Evolutionary conservation across 2,329 filamentous ascomycete genomes (phyloP), one percentile per base, ranked within the genome.

Genomic region (Colletotrichum sp.): DNA sequence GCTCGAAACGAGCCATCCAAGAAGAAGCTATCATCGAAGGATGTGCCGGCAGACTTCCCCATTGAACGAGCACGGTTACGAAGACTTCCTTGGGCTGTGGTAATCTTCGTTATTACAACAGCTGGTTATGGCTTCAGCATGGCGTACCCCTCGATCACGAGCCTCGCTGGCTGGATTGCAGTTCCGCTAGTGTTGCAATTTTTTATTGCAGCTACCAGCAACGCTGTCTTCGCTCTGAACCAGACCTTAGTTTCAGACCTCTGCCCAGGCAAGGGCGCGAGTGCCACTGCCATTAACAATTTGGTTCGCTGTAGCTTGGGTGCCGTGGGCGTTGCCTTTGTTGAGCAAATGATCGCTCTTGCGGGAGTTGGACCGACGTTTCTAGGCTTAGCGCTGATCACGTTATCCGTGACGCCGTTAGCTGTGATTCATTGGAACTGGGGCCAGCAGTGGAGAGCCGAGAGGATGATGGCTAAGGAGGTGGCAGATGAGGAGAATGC

Each of bases 1-100:
- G 55, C 68, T 5, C 34, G 57, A 34, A 32, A 55, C 55, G 21
- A 26, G 15, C 12, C 18, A 2, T 10, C 16, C 82, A 80, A 71
- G 67, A 39, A 79, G 76, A 10, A 80, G 78, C 80, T 84, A 78
- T 72, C 81, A 78, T 74, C 79, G 1, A 79, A 83, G 75, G 78
- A 78, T 67, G 64, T 79, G 16, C 77, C 78, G 10, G 77, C 73
- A 1, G 83, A 87, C 67, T 88, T 89, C 67, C 85, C 86, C 2
- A 84, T 88, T 73, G 87, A 87, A 77, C 81, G 81, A 26, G 82
- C 84, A 5, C 82, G 85, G 0, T 81, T 88, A 30, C 80, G 80
- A 21, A 82, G 85, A 66, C 81, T 86, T 7, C 85, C 84, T 55
- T 86, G 84, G 82, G 82, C 87, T 30, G 34, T 71, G 10, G 26